Conservation (phyloP, 768 basidiomycete species). For the Kwoniella dendrophila region DNA sequence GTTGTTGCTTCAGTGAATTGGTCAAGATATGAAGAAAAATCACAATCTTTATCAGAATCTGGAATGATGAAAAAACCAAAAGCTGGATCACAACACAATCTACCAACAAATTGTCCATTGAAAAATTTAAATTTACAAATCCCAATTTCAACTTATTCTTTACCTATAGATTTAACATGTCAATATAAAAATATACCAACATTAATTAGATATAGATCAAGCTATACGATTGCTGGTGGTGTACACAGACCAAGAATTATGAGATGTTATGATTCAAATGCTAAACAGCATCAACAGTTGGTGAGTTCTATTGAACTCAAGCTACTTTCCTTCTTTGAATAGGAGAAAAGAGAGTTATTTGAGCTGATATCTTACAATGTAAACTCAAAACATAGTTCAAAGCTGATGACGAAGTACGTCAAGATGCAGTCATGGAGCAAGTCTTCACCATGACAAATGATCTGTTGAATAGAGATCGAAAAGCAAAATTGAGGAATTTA, state of each 20-base stretch:
- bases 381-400: conserved; percentile 73
- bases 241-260: conserved; percentile 79
- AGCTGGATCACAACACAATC: conserved; percentile 13
- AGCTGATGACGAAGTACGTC: conserved; percentile 87
- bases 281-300: conserved; percentile 71
- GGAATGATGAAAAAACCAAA: conserved; percentile 7
- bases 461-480: conserved; percentile 71
- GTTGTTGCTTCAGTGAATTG: conserved; percentile 41
- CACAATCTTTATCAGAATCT: conserved; percentile 8
- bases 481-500: conserved; percentile 73
- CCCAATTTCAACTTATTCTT: conserved; percentile 78
- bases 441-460: conserved; percentile 87
- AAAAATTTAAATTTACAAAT: conserved; percentile 65
- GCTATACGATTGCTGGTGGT: conserved; percentile 73
- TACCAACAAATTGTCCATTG: conserved; percentile 53
- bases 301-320: conserved; percentile 59
- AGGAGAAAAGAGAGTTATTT: background rate
- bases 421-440: conserved; percentile 99
- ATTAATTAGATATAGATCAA: conserved; percentile 66
- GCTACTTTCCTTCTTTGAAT: background rate
- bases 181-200: conserved; percentile 72
- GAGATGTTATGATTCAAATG: conserved; percentile 69
- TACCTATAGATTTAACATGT: conserved; percentile 70
- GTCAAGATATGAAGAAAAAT: conserved; percentile 28
- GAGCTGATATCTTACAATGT: no score